Percentiles rank a stretch among this genome's conserved stretches.
Conservation (phyloP, 345 rosid species). For the Gossypium ekmanianum region DNA sequence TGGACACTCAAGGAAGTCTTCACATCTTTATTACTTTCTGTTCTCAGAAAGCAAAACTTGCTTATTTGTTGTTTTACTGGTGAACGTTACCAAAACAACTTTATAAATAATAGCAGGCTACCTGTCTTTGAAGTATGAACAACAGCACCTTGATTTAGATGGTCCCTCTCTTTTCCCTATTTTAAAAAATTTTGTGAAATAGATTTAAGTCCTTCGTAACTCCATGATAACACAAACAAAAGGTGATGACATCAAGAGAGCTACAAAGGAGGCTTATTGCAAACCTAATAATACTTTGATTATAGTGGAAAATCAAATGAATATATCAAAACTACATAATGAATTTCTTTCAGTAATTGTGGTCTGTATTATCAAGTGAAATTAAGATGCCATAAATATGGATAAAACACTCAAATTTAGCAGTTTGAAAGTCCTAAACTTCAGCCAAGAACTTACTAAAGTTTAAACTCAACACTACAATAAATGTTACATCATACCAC, state of each 20-base stretch:
- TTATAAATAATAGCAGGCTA: constrained; percentile 24
- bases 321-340: background rate
- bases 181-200: constrained; percentile 3
- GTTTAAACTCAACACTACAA: background rate
- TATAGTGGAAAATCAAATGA: constrained; percentile 2
- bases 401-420: background rate
- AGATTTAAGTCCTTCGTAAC: constrained; percentile 7
- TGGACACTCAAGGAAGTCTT: constrained; percentile 26
- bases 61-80: constrained; percentile 13
- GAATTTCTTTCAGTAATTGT: background rate
- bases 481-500: background rate
- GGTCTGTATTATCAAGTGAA: background rate
- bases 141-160: constrained; percentile 27
- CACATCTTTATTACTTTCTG: constrained; percentile 25
- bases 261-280: background rate
- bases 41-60: constrained; percentile 25
- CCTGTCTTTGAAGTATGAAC: constrained; percentile 40
- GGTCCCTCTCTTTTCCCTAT: constrained; percentile 44
- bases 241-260: constrained; percentile 6
- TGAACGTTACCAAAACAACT: constrained; percentile 13
- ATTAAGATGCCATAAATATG: background rate
- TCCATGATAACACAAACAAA: background rate
- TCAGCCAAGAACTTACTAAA: background rate
- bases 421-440: background rate
- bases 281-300: background rate